Percentiles rank a stretch among this genome's conserved stretches.
These are phyloP conservation scores for Mucor circinelloides DNA, from an alignment of 371 early-diverging fungal genomes.

Conservation along the genomic window DNA sequence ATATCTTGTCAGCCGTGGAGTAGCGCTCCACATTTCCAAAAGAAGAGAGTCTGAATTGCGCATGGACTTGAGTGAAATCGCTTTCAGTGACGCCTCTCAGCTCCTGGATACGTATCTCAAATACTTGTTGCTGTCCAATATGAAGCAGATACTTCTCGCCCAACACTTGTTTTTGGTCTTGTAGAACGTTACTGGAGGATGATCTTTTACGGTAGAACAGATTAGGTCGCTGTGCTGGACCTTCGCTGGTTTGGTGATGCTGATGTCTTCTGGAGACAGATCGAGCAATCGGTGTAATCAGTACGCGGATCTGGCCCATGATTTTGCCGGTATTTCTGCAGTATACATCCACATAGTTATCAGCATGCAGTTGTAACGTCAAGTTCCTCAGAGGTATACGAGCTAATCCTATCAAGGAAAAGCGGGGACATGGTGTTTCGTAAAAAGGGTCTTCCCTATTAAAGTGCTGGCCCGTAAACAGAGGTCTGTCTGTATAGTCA, in stretches of 20 bases:
- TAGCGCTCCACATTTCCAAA: constrained; percentile 51
- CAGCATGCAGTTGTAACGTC: constrained; percentile 50
- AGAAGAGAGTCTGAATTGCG: constrained; percentile 68
- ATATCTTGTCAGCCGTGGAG: constrained; percentile 57
- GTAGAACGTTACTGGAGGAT: neutral
- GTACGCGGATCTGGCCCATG: constrained; percentile 52
- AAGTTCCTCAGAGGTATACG: constrained; percentile 55
- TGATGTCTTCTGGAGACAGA: constrained; percentile 25
- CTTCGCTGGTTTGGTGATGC: neutral
- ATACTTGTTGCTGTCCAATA: constrained; percentile 60
- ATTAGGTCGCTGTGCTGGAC: neutral
- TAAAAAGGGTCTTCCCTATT: constrained; percentile 73
- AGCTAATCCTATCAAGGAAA: constrained; percentile 63
- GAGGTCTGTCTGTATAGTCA: constrained; percentile 66
- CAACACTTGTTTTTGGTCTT: constrained; percentile 2
- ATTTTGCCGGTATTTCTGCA: constrained; percentile 56
- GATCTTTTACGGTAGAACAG: constrained; percentile 6
- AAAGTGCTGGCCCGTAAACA: constrained; percentile 53
- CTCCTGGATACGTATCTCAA: constrained; percentile 71
- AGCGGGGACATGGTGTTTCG: constrained; percentile 55
- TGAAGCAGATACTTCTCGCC: constrained; percentile 27
- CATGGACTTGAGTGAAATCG: constrained; percentile 75
- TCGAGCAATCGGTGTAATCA: constrained; percentile 47
- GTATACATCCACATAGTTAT: constrained; percentile 59
- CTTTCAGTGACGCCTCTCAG: constrained; percentile 65